Evolutionary conservation across 2,329 filamentous ascomycete genomes (phyloP).

Genomic region (Colletotrichum falcatum): DNA sequence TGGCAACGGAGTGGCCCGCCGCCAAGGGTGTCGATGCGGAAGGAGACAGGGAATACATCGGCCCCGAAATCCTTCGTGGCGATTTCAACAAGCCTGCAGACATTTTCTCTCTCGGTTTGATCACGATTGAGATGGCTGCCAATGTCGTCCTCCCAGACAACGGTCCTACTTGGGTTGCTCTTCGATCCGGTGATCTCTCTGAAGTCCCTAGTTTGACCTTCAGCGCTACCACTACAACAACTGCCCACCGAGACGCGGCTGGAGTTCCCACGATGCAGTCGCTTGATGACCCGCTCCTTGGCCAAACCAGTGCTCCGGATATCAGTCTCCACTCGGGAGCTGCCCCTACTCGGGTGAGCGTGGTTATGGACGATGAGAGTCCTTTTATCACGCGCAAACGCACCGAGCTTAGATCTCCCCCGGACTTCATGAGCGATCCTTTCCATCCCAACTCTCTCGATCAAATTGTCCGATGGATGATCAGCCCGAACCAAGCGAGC

Average conservation of each 20-base stretch:
- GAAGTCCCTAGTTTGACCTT: conserved; percentile 90
- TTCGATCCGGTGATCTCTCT: conserved; percentile 89
- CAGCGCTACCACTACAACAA: conserved; percentile 65
- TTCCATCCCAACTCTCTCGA: conserved; percentile 82
- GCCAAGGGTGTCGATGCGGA: conserved; percentile 85
- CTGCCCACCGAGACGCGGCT: conserved; percentile 37
- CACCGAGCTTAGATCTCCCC: conserved; percentile 71
- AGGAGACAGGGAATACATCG: conserved; percentile 96
- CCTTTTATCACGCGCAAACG: conserved; percentile 53
- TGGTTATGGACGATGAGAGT: conserved; percentile 51
- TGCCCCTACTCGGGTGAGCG: conserved; percentile 48
- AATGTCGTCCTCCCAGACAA: conserved; percentile 96
- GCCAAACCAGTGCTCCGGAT: conserved; percentile 41
- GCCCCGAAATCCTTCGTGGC: conserved; percentile 89
- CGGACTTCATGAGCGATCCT: conserved; percentile 88
- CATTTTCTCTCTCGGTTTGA: conserved; percentile 92
- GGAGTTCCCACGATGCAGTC: conserved; percentile 41
- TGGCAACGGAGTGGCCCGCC: conserved; percentile 84
- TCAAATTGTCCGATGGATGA: conserved; percentile 88
- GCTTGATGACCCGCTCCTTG: conserved; percentile 35
- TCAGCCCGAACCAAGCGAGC: conserved; percentile 76
- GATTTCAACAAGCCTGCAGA: conserved; percentile 92
- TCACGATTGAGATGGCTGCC: conserved; percentile 93
- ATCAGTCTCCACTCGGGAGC: conserved; percentile 47
- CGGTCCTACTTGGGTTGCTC: conserved; percentile 88